These are phyloP conservation scores for Volvox africanus DNA, from an alignment of 139 green algal genomes.

Conservation along the genomic window DNA sequence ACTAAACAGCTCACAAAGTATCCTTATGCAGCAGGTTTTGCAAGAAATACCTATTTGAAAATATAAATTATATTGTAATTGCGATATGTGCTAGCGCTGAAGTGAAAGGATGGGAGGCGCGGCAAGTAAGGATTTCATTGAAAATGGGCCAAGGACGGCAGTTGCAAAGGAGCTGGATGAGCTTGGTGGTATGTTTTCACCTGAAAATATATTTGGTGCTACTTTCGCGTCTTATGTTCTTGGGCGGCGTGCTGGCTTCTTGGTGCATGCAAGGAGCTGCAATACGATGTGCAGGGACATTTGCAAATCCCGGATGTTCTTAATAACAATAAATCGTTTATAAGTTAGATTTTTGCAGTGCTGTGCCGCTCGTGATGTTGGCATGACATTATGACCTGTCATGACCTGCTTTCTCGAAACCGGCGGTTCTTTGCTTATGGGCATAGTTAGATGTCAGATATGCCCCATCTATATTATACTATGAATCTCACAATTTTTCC, in stretches of 20 bases:
- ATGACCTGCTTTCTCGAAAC: neutral
- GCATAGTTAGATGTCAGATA: neutral
- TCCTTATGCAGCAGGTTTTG: neutral
- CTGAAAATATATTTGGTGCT: neutral
- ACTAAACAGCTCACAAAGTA: neutral
- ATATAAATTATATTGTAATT: neutral
- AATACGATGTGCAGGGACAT: too few relatives aligned
- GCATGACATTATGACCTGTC: neutral
- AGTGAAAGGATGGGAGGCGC: slow-evolving; percentile 22
- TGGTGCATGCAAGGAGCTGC: too few relatives aligned
- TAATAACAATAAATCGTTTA: too few relatives aligned
- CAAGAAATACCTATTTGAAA: neutral
- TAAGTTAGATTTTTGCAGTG: neutral
- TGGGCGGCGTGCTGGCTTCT: neutral
- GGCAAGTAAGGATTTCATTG: slow-evolving; percentile 31
- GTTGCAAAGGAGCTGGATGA: slow-evolving; percentile 28
- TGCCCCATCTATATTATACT: neutral
- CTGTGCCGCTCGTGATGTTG: neutral
- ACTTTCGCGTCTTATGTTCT: neutral
- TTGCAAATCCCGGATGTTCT: too few relatives aligned
- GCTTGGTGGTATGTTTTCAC: slow-evolving; percentile 5
- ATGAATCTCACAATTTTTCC: neutral
- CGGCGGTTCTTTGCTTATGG: neutral
- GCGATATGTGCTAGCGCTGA: neutral
- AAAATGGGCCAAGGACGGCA: neutral